Base-by-base conservation (phyloP, 164 flowering plant species). In the Berberis thunbergii region DNA sequence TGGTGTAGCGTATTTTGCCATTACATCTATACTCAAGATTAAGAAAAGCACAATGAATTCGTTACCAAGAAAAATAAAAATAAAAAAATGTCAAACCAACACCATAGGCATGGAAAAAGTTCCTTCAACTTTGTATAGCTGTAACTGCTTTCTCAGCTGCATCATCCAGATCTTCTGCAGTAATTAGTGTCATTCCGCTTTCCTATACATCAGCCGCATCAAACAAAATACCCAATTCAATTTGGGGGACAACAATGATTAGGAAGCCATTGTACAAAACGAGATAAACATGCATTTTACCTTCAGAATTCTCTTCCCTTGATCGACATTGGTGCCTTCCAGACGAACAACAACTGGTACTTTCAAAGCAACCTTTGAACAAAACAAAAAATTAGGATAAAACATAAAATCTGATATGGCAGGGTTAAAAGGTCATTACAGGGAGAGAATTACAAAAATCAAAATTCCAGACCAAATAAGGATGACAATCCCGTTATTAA, bases 311-410 rank as follows among this genome's bases (percentile, higher is more conserved):
- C 91, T 82, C 80, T 94, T 94, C 61, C 99, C 99, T 70, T 91
- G 95, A 62, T 91, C 99, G 9, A 94, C 99, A 65, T 94, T 94
- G 60, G 99, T 94, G 65, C 99, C 99, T 74, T 94, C 99, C 56
- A 94, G 91, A 58, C 99, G 96, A 60, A 94, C 97, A 13, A 94
- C 75, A 43, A 94, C 96, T 1, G 99, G 97, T 60, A 94, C 97
- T 73, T 94, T 89, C 64, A 94, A 79, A 3, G 76, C 67, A 64
- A 94, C 99, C 99, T 94, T 61, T 42, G 54, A 61, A 67, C n/a
- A 1, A 7, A 52, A 52, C 54, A 52, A 52, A 26, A 7, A 11
- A 52, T 11, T 9, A 10, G 54, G 26, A 26, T 26, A 26, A 26
- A 26, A 26, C 26, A 26, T 26, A 26, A 26, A 26, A 26, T 26